These are phyloP conservation scores for Ustilago shanxiensis DNA, from an alignment of 1,284 basidiomycete genomes.

Conservation along the genomic window DNA sequence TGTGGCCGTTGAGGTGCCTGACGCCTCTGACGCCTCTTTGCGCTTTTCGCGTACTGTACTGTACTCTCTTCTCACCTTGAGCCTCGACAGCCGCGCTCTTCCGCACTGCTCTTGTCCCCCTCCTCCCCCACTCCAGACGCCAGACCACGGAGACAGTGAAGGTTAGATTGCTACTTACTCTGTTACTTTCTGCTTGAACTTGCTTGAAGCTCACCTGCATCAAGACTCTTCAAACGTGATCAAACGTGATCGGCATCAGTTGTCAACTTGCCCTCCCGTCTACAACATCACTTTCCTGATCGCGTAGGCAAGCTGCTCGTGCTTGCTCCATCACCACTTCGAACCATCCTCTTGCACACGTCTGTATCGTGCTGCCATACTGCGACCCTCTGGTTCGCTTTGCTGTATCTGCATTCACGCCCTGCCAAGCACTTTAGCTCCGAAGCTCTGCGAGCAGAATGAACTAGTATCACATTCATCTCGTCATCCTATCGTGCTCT, in stretches of 20 bases:
- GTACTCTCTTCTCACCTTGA: no score
- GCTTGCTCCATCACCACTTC: background rate
- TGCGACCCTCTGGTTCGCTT: background rate
- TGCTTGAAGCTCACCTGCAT: background rate
- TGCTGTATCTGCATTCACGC: background rate
- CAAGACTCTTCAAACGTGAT: background rate
- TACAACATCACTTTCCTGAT: background rate
- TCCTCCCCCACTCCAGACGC: background rate
- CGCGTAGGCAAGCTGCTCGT: background rate
- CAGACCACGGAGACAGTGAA: background rate
- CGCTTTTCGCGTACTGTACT: background rate
- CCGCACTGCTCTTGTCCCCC: background rate
- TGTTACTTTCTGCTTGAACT: background rate
- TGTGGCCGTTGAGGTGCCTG: slow-evolving; percentile 7
- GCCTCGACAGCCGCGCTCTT: slow-evolving; percentile 3
- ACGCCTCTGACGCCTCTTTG: background rate
- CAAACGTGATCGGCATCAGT: slow-evolving; percentile 6
- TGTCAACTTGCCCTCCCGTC: background rate
- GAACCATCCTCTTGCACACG: background rate
- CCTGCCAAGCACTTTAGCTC: background rate
- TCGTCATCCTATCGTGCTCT: no score
- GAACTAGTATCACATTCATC: background rate
- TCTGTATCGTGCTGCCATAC: background rate
- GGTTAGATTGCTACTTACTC: no score
- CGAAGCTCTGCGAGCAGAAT: background rate